Percentiles rank a stretch among this genome's conserved stretches.
phyloP scores from a whole-genome alignment of 345 rosid genomes.

The Melaleuca quinquenervia region DNA sequence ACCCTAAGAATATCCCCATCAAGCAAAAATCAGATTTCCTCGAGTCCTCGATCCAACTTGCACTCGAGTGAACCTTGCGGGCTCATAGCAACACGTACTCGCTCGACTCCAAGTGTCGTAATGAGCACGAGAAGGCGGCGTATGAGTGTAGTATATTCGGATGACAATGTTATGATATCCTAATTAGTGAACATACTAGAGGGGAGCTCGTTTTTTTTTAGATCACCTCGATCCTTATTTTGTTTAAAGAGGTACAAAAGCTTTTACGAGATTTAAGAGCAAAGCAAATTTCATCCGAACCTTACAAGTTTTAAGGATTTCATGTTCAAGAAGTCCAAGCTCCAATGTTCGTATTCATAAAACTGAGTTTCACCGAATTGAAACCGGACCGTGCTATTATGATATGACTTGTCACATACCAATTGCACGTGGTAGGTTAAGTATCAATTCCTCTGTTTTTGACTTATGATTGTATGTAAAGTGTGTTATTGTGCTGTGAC shows the following conservation, averaged over 20 bases:
- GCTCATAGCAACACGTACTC: conserved; percentile 36
- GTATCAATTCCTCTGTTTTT: background rate
- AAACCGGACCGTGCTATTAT: background rate
- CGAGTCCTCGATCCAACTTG: conserved; percentile 11
- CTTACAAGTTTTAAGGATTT: too few species aligned
- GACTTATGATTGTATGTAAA: background rate
- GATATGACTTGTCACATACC: background rate
- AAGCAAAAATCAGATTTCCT: conserved; percentile 17
- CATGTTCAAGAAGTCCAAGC: too few species aligned
- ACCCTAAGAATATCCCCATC: conserved; percentile 5
- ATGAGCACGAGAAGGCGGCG: conserved; percentile 44
- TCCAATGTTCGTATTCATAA: too few species aligned
- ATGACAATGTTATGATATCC: background rate
- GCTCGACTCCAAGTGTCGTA: conserved; percentile 50
- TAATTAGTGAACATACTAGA: background rate
- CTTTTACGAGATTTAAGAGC: too few species aligned
- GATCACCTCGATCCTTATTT: too few species aligned
- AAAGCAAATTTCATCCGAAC: too few species aligned
- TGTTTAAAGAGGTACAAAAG: too few species aligned
- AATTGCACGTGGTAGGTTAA: background rate
- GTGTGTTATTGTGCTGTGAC: too few species aligned
- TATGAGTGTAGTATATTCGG: background rate
- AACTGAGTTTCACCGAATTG: background rate
- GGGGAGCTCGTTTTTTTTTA: too few species aligned
- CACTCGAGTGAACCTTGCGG: conserved; percentile 33